phyloP scores from a whole-genome alignment of 1,284 basidiomycete species.

The Neolentinus lepideus region DNA sequence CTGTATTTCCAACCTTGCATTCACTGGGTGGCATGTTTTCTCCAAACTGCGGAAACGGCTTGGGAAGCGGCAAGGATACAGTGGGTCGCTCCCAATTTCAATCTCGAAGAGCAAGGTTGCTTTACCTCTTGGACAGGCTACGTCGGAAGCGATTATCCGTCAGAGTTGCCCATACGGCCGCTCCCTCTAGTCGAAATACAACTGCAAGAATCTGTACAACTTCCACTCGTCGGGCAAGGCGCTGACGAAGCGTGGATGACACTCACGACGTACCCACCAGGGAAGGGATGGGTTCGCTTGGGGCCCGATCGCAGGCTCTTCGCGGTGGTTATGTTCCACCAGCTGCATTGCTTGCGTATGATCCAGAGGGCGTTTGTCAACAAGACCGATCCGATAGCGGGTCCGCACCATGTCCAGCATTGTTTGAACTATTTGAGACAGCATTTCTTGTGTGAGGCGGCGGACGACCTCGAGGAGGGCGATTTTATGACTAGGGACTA shows the following conservation, averaged over 20 bases:
- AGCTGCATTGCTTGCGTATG: constrained; percentile 25
- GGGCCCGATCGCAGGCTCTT: constrained; percentile 18
- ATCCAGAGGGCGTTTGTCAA: constrained; percentile 16
- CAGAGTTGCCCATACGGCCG: background rate
- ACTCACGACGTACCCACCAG: constrained; percentile 10
- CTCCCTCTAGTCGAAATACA: constrained; percentile 7
- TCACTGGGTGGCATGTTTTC: background rate
- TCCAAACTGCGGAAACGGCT: background rate
- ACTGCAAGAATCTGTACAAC: constrained; percentile 16
- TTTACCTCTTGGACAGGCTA: background rate
- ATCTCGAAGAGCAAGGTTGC: background rate
- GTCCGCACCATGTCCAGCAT: constrained; percentile 29
- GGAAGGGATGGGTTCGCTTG: constrained; percentile 14
- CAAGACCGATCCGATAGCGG: constrained; percentile 8
- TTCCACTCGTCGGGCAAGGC: constrained; percentile 9
- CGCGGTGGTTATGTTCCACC: constrained; percentile 24
- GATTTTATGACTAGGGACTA: constrained; percentile 33
- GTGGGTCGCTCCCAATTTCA: background rate
- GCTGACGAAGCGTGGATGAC: constrained; percentile 12
- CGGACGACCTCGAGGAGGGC: constrained; percentile 37
- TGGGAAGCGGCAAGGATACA: background rate
- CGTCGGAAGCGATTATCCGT: constrained; percentile 1
- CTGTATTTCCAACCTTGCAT: background rate
- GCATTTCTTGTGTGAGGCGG: constrained; percentile 31
- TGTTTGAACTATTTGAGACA: constrained; percentile 39